These are phyloP conservation scores for Candida sanyaensis DNA, from an alignment of 1,139 yeast genomes.

Conservation along the genomic window DNA sequence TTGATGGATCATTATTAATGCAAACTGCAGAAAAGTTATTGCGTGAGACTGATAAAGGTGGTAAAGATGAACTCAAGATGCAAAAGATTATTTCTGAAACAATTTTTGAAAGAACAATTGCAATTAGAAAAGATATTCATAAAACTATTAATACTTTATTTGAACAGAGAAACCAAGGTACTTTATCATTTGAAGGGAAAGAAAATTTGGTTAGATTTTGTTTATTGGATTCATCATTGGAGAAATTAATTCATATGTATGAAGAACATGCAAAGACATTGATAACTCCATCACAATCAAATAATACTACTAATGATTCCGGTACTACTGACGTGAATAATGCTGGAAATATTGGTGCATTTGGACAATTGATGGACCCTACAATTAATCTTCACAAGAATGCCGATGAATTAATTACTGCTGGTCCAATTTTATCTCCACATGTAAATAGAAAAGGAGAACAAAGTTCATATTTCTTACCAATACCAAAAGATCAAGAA, in stretches of 20 bases:
- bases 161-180: slow-evolving; percentile 35
- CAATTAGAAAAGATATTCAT: slow-evolving; percentile 44
- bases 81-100: slow-evolving; percentile 45
- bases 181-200: slow-evolving; percentile 45
- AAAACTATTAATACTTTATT: slow-evolving; percentile 42
- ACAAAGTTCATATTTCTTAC: slow-evolving; percentile 14
- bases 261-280: slow-evolving; percentile 35
- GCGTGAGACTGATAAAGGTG: slow-evolving; percentile 37
- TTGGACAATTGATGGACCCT: slow-evolving; percentile 1
- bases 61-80: slow-evolving; percentile 38
- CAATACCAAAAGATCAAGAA: slow-evolving; percentile 3
- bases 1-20: slow-evolving; percentile 53
- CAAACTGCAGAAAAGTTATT: slow-evolving; percentile 67
- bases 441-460: slow-evolving; percentile 17
- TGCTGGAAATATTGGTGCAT: neutral
- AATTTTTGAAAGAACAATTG: slow-evolving; percentile 42
- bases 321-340: too few relatives aligned
- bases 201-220: slow-evolving; percentile 46
- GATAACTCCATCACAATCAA: slow-evolving; percentile 27
- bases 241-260: slow-evolving; percentile 43
- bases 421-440: slow-evolving; percentile 59
- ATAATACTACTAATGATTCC: slow-evolving; percentile 6
- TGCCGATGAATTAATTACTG: slow-evolving; percentile 51
- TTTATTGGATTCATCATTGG: slow-evolving; percentile 45
- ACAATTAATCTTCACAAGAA: slow-evolving; percentile 40